These are phyloP conservation scores for Akanthomyces dipterigenus DNA, from an alignment of 2,329 filamentous ascomycete genomes.

Conservation along the genomic window DNA sequence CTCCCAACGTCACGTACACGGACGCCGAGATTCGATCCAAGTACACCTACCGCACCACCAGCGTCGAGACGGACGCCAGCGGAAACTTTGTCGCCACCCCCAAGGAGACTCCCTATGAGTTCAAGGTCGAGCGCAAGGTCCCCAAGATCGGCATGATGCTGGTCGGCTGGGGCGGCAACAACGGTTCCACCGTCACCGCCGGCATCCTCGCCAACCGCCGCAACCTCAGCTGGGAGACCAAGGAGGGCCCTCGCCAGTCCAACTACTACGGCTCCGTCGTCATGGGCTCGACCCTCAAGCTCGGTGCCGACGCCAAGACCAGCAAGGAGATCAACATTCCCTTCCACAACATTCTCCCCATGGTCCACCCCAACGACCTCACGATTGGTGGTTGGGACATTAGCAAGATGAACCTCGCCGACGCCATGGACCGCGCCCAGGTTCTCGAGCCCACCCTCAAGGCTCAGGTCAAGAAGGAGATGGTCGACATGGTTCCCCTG, in stretches of 20 bases:
- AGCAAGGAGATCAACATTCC: slow-evolving; percentile 90
- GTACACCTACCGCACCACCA: slow-evolving; percentile 95
- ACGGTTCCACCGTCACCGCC: slow-evolving; percentile 92
- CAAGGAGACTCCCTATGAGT: slow-evolving; percentile 87
- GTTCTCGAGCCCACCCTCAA: slow-evolving; percentile 96
- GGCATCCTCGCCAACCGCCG: slow-evolving; percentile 95
- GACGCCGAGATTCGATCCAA: slow-evolving; percentile 82
- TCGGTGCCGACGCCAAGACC: slow-evolving; percentile 79
- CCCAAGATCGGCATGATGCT: slow-evolving; percentile 96
- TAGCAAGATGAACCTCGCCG: slow-evolving; percentile 78
- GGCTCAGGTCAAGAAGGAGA: slow-evolving; percentile 82
- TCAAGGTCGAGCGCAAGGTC: slow-evolving; percentile 92
- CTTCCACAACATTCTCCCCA: slow-evolving; percentile 88
- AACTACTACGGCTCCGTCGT: slow-evolving; percentile 99
- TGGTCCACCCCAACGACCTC: slow-evolving; percentile 95
- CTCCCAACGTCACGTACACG: slow-evolving; percentile 88
- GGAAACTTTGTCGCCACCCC: slow-evolving; percentile 80
- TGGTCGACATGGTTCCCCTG: slow-evolving; percentile 79
- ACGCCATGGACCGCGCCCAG: slow-evolving; percentile 90
- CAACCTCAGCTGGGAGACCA: slow-evolving; percentile 83
- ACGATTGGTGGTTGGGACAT: slow-evolving; percentile 98
- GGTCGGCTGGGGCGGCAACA: slow-evolving; percentile 97
- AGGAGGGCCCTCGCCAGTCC: slow-evolving; percentile 74
- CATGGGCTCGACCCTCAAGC: slow-evolving; percentile 96
- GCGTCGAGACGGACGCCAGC: slow-evolving; percentile 61